phyloP scores from a whole-genome alignment of 352 stramenopile species.

The Phytophthora brassicae region DNA sequence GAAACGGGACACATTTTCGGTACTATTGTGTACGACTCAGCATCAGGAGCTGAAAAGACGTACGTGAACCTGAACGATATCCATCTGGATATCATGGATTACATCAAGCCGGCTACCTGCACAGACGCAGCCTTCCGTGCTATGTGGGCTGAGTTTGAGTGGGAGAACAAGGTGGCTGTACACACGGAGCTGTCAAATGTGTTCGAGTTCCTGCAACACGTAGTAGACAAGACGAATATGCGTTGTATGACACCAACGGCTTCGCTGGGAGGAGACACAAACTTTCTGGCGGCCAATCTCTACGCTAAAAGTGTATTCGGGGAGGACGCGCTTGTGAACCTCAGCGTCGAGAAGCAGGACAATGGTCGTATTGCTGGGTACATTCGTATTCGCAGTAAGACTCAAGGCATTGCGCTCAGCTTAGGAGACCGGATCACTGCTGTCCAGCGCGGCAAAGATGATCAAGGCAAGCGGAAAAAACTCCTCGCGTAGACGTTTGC shows the following conservation, averaged over 20 bases:
- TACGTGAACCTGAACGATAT: slow-evolving; percentile 99
- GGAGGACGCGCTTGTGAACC: slow-evolving; percentile 99
- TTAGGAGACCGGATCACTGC: slow-evolving; percentile 98
- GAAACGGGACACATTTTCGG: slow-evolving; percentile 99
- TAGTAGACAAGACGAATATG: slow-evolving; percentile 99
- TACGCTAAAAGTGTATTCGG: slow-evolving; percentile 94
- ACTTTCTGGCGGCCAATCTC: slow-evolving; percentile 94
- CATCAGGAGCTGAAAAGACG: slow-evolving; percentile 94
- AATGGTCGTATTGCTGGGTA: slow-evolving; percentile 97
- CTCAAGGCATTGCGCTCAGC: slow-evolving; percentile 99
- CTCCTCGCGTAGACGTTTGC: slow-evolving; percentile 51
- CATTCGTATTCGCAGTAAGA: slow-evolving; percentile 99
- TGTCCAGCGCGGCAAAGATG: slow-evolving; percentile 91
- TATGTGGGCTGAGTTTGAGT: slow-evolving; percentile 99
- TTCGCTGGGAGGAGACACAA: slow-evolving; percentile 87
- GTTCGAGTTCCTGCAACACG: slow-evolving; percentile 97
- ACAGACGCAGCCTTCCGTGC: slow-evolving; percentile 96
- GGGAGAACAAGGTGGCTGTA: slow-evolving; percentile 99
- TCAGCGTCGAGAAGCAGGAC: slow-evolving; percentile 99
- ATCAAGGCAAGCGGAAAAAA: slow-evolving; percentile 87
- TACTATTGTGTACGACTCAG: slow-evolving; percentile 99
- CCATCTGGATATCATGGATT: slow-evolving; percentile 99
- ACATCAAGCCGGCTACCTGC: slow-evolving; percentile 96
- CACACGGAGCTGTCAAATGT: slow-evolving; percentile 98
- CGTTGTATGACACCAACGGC: slow-evolving; percentile 96